Conservation (phyloP, 2,329 filamentous ascomycete species). For the Fusarium lateritium region DNA sequence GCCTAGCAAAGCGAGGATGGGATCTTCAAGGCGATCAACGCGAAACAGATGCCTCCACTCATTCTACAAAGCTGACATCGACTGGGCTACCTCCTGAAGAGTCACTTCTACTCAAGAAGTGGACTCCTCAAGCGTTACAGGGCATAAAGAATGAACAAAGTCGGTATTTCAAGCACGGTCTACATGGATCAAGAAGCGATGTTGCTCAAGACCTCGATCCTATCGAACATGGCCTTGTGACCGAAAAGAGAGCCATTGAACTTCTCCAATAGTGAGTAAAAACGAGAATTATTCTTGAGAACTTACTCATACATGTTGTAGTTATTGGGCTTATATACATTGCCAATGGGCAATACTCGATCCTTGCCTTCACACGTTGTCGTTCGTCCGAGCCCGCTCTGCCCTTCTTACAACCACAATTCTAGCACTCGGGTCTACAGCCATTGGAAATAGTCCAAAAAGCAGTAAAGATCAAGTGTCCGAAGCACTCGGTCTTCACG, state of each 20-base stretch:
- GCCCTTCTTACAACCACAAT: neutral
- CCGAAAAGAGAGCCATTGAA: neutral
- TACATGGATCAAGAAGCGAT: neutral
- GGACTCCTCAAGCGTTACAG: neutral
- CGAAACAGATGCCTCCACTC: neutral
- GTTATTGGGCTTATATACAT: neutral
- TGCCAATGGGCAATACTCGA: constrained; percentile 1
- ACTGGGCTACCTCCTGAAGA: neutral
- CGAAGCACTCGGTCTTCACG: neutral
- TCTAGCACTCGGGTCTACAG: neutral
- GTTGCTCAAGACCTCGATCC: neutral
- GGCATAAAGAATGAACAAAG: neutral
- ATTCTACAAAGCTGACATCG: neutral
- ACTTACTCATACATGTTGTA: neutral
- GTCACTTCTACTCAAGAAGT: neutral
- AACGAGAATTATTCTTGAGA: neutral
- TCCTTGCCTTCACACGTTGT: neutral
- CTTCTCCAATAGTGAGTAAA: neutral
- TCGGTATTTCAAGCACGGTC: neutral
- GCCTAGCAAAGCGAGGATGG: neutral
- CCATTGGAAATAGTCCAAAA: neutral
- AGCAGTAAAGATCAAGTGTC: neutral
- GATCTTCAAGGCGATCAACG: neutral
- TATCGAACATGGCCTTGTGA: neutral
- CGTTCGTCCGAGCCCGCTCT: neutral